These are phyloP conservation scores for Reticulascus tulasneorum DNA, from an alignment of 2,329 filamentous ascomycete species.

Conservation along the genomic window DNA sequence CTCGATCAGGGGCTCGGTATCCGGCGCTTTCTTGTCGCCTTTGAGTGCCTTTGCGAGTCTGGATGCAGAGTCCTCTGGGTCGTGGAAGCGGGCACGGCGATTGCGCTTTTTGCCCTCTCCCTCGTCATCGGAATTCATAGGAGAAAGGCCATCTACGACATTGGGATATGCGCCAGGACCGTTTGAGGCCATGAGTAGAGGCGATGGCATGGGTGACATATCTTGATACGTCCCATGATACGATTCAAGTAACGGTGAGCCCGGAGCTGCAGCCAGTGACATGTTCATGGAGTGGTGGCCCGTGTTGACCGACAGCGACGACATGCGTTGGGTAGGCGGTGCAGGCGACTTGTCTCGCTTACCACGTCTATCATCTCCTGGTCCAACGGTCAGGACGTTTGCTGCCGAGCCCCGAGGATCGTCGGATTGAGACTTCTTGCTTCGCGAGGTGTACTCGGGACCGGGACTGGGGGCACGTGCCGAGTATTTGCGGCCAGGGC, in stretches of 20 bases:
- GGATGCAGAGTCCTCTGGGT: slow-evolving; percentile 74
- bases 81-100: slow-evolving; percentile 74
- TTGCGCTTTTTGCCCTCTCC: slow-evolving; percentile 41
- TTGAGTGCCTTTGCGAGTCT: slow-evolving; percentile 72
- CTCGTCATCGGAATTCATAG: slow-evolving; percentile 47
- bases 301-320: slow-evolving; percentile 46
- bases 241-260: slow-evolving; percentile 83
- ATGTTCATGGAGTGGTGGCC: slow-evolving; percentile 34
- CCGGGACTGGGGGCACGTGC: slow-evolving; percentile 10
- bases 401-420: slow-evolving; percentile 33
- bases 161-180: slow-evolving; percentile 17
- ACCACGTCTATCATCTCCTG: slow-evolving; percentile 28
- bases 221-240: slow-evolving; percentile 94
- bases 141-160: slow-evolving; percentile 47
- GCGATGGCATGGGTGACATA: slow-evolving; percentile 90
- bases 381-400: slow-evolving; percentile 40
- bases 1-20: slow-evolving; percentile 70
- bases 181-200: slow-evolving; percentile 51
- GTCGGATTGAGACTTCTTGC: slow-evolving; percentile 24
- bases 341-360: slow-evolving; percentile 41
- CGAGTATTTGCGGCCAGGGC: slow-evolving; percentile 10
- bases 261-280: slow-evolving; percentile 58
- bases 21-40: slow-evolving; percentile 52
- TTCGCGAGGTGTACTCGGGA: slow-evolving; percentile 13
- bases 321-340: slow-evolving; percentile 48